Evolutionary conservation across 2,329 filamentous ascomycete species (phyloP).

Genomic region (Geosmithia morbida): DNA sequence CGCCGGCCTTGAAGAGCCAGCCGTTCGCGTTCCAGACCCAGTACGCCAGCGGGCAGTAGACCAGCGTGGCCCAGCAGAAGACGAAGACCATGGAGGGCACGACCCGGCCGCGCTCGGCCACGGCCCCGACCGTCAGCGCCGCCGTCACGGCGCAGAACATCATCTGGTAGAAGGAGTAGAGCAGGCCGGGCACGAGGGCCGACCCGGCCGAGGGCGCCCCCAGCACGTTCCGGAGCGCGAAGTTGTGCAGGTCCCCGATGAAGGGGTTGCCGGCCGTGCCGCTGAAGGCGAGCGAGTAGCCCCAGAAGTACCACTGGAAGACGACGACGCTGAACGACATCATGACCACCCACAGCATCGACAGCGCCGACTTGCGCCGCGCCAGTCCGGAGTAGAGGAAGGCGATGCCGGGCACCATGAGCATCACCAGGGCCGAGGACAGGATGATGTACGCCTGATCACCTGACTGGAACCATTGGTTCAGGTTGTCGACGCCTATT

Average conservation of each 20-base stretch:
- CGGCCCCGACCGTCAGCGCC: conserved; percentile 80
- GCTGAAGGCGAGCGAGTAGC: conserved; percentile 89
- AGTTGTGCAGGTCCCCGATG: conserved; percentile 82
- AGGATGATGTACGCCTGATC: conserved; percentile 92
- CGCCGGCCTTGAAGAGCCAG: conserved; percentile 82
- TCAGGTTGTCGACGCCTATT: conserved; percentile 70
- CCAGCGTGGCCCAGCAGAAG: conserved; percentile 92
- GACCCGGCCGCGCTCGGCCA: conserved; percentile 86
- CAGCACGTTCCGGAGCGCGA: conserved; percentile 75
- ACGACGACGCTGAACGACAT: conserved; percentile 80
- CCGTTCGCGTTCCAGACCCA: conserved; percentile 95
- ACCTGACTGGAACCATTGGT: conserved; percentile 87
- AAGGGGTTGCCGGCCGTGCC: conserved; percentile 69
- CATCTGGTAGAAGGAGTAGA: conserved; percentile 97
- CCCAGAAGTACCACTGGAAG: conserved; percentile 99
- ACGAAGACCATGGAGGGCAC: conserved; percentile 89
- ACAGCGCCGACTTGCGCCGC: conserved; percentile 92
- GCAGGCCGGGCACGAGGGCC: conserved; percentile 72
- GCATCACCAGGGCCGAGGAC: conserved; percentile 78
- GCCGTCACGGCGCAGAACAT: conserved; percentile 93
- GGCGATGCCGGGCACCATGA: conserved; percentile 94
- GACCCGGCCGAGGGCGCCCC: conserved; percentile 78
- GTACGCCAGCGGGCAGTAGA: conserved; percentile 93
- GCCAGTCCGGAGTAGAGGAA: conserved; percentile 96
- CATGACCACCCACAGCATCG: conserved; percentile 96